Evolutionary conservation across 306 rosid genomes (phyloP).

Genomic region (Sicyos baderoa): DNA sequence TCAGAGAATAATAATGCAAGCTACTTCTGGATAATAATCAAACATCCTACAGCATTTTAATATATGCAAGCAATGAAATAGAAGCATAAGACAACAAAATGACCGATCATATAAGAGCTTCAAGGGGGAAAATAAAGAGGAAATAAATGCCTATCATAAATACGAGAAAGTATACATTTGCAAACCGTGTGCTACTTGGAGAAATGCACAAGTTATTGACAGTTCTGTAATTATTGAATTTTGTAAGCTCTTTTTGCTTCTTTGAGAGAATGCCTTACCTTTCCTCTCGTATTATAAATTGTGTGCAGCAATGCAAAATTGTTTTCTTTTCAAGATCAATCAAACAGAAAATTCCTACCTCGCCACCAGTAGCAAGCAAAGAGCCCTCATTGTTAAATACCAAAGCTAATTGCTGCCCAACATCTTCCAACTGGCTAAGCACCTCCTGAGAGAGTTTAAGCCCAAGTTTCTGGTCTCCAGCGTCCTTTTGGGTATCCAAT

Average conservation of each 20-base stretch:
- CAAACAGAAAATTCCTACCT: slow-evolving; percentile 44
- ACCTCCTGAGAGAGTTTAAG: slow-evolving; percentile 41
- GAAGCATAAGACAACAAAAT: not conserved
- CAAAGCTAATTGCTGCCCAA: slow-evolving; percentile 75
- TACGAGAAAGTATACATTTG: not conserved
- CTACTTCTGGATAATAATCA: not conserved
- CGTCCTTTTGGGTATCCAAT: slow-evolving; percentile 34
- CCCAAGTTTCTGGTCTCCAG: slow-evolving; percentile 35
- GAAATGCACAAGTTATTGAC: not conserved
- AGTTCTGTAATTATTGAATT: not conserved
- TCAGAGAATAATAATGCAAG: slow-evolving; percentile 29
- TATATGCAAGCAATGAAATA: slow-evolving; percentile 3
- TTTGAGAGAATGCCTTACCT: not conserved
- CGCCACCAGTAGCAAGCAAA: slow-evolving; percentile 72
- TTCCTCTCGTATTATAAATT: not conserved
- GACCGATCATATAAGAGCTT: not conserved
- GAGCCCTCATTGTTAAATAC: slow-evolving; percentile 66
- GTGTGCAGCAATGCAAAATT: not conserved
- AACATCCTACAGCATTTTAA: slow-evolving; percentile 1
- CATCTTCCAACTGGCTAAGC: slow-evolving; percentile 48
- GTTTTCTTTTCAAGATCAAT: not conserved
- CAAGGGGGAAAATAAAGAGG: not conserved
- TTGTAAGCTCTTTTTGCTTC: not conserved
- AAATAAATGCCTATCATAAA: not conserved
- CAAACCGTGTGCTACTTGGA: not conserved